These are phyloP conservation scores for Fusarium gaditjirri DNA, from an alignment of 2,329 filamentous ascomycete species.

Conservation along the genomic window DNA sequence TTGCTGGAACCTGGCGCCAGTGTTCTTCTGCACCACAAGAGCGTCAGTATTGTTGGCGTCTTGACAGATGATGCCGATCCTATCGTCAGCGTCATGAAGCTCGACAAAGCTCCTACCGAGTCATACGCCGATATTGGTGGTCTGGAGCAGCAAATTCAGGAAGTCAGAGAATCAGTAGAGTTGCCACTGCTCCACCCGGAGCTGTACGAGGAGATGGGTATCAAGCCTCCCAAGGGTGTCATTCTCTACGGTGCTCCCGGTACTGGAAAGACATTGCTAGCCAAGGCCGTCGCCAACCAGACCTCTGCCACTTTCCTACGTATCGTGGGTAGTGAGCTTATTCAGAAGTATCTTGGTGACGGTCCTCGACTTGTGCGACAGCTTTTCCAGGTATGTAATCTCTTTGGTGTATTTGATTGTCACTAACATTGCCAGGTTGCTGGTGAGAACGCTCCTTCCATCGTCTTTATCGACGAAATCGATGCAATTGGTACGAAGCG, in stretches of 20 bases:
- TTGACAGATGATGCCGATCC: constrained; percentile 96
- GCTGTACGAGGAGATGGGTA: constrained; percentile 99
- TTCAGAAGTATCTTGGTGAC: constrained; percentile 98
- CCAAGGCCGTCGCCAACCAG: constrained; percentile 97
- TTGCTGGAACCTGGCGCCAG: constrained; percentile 95
- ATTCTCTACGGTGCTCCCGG: constrained; percentile 98
- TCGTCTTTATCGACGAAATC: constrained; percentile 99
- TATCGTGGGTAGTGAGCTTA: constrained; percentile 96
- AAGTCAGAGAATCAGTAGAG: constrained; percentile 97
- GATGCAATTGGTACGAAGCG: constrained; percentile 99
- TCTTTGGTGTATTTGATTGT: not conserved
- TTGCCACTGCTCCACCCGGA: constrained; percentile 94
- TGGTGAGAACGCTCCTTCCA: constrained; percentile 94
- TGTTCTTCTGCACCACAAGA: constrained; percentile 96
- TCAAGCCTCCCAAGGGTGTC: constrained; percentile 99
- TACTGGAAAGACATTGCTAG: constrained; percentile 94
- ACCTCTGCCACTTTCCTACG: constrained; percentile 98
- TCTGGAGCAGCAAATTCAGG: constrained; percentile 93
- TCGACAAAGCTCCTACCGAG: constrained; percentile 98
- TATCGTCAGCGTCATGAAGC: constrained; percentile 97
- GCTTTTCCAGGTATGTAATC: constrained; percentile 78
- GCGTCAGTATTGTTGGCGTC: constrained; percentile 96
- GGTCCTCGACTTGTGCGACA: constrained; percentile 94
- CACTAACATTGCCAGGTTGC: constrained; percentile 70
- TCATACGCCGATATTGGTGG: constrained; percentile 99